phyloP scores from a whole-genome alignment of 2,329 filamentous ascomycete genomes.

The Colletotrichum sp. region DNA sequence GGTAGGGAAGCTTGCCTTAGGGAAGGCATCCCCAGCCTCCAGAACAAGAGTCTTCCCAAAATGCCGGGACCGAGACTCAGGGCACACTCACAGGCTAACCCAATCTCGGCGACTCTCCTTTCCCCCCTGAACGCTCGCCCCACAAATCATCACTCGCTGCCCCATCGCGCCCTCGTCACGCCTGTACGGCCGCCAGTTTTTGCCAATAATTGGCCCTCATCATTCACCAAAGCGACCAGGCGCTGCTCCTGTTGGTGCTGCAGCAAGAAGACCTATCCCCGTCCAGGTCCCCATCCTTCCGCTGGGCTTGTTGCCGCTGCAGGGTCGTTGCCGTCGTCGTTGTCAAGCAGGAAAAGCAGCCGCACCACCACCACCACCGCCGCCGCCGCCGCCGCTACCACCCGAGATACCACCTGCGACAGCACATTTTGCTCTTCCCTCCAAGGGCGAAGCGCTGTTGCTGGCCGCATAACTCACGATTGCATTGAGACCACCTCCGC shows the following conservation, averaged over 20 bases:
- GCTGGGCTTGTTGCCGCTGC: not conserved
- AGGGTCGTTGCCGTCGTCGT: not conserved
- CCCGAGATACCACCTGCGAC: not conserved
- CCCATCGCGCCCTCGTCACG: not conserved
- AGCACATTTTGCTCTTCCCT: not conserved
- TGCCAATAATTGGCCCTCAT: constrained; percentile 5
- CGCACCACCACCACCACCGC: not conserved
- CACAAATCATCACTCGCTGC: not conserved
- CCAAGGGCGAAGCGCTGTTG: not conserved
- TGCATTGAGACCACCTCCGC: constrained; percentile 5
- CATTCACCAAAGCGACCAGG: not conserved
- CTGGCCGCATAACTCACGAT: constrained; percentile 8
- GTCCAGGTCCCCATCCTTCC: not conserved
- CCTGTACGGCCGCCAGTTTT: not conserved
- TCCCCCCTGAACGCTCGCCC: constrained; percentile 7
- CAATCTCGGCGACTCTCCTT: constrained; percentile 11
- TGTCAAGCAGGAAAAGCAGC: not conserved
- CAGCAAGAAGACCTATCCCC: not conserved
- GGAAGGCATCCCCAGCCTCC: constrained; percentile 1
- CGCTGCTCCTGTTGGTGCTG: not conserved
- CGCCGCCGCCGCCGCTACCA: not conserved
- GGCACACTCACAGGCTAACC: constrained; percentile 10
- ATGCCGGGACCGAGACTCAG: constrained; percentile 17
- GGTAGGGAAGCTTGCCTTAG: not conserved
- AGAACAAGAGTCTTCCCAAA: constrained; percentile 4